Conservation (phyloP, 2,329 filamentous ascomycete genomes). For the Exophiala sideris region DNA sequence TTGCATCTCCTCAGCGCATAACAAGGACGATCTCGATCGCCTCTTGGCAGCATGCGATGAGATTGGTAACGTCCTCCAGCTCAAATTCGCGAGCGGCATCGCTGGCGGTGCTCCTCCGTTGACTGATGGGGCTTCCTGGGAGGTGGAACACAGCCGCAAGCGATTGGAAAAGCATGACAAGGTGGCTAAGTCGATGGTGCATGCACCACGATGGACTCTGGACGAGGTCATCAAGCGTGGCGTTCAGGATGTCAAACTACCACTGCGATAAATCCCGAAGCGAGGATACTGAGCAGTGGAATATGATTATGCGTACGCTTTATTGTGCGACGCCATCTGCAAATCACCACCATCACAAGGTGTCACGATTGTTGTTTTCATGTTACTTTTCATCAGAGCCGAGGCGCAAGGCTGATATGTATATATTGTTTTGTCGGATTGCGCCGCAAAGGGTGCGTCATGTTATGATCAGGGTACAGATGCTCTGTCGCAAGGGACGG, state of each 20-base stretch:
- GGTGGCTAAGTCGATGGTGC: conserved; percentile 42
- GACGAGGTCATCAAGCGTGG: conserved; percentile 71
- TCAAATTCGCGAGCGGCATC: conserved; percentile 96
- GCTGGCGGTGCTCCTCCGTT: conserved; percentile 80
- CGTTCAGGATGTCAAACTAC: conserved; percentile 70
- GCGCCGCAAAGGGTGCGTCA: neutral
- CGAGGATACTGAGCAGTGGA: neutral
- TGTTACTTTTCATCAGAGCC: conserved; percentile 8
- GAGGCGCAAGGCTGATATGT: conserved; percentile 15
- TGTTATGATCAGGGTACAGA: neutral
- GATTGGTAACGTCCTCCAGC: conserved; percentile 83
- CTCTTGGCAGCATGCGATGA: conserved; percentile 83
- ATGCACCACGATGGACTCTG: conserved; percentile 73
- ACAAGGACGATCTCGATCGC: conserved; percentile 95
- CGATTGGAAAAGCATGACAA: conserved; percentile 49
- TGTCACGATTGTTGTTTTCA: conserved; percentile 8
- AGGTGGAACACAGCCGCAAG: conserved; percentile 68
- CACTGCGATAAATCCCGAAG: conserved; percentile 55
- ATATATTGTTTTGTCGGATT: conserved; percentile 14
- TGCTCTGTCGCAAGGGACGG: neutral
- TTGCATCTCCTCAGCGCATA: conserved; percentile 93
- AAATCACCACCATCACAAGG: conserved; percentile 4
- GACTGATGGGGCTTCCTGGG: conserved; percentile 65
- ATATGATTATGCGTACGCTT: conserved; percentile 6
- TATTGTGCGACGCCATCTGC: conserved; percentile 9